Evolutionary conservation across 495 filamentous ascomycete genomes (phyloP).

Genomic region (Tuber indicum): DNA sequence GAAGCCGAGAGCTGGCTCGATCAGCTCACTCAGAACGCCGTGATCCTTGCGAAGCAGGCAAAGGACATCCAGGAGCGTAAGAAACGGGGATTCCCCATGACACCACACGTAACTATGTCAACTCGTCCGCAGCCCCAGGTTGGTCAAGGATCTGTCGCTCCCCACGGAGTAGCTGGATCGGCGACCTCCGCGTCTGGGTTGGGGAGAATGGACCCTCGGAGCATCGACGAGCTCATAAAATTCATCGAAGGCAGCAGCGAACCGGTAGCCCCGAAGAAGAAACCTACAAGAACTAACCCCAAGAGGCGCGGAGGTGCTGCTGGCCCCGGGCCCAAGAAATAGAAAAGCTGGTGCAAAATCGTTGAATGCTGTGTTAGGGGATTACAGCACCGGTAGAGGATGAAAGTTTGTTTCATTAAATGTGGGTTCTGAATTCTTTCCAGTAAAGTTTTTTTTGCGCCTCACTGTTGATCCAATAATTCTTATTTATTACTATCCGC

Average conservation of each 20-base stretch:
- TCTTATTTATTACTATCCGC: background rate
- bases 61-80: conserved; percentile 73
- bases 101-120: conserved; percentile 49
- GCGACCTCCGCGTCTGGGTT: conserved; percentile 40
- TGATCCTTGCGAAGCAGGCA: conserved; percentile 82
- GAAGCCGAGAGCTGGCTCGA: conserved; percentile 92
- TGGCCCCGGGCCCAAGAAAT: conserved; percentile 15
- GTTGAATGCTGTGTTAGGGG: background rate
- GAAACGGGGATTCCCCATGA: conserved; percentile 55
- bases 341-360: conserved; percentile 8
- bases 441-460: background rate
- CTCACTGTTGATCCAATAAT: background rate
- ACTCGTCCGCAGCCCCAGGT: conserved; percentile 46
- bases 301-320: conserved; percentile 56
- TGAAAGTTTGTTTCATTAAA: background rate
- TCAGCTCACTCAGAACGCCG: conserved; percentile 89
- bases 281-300: conserved; percentile 59
- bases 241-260: conserved; percentile 73
- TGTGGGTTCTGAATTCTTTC: background rate
- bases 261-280: conserved; percentile 63
- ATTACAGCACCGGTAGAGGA: background rate
- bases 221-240: conserved; percentile 76
- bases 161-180: conserved; percentile 44
- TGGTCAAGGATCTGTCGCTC: conserved; percentile 47
- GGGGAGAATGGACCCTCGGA: conserved; percentile 57